Percentiles rank a stretch among this genome's conserved stretches.
These are phyloP conservation scores for Fusarium globosum DNA, from an alignment of 2,329 filamentous ascomycete genomes.

Conservation along the genomic window DNA sequence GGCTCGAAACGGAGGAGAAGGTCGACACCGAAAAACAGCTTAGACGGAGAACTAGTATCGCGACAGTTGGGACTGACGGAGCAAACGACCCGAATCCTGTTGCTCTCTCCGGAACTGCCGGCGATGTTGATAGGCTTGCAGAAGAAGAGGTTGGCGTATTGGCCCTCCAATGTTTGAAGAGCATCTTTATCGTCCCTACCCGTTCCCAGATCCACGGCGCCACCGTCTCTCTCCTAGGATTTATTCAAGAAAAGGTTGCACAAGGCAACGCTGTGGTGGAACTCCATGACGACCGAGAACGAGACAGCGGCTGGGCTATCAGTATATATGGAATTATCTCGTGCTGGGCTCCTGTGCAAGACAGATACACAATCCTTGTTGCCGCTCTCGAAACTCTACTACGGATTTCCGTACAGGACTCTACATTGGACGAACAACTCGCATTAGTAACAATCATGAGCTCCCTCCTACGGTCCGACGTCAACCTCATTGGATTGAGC, in stretches of 20 bases:
- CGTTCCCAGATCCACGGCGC: constrained; percentile 83
- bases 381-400: constrained; percentile 82
- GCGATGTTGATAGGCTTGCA: constrained; percentile 88
- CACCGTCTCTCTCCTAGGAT: constrained; percentile 78
- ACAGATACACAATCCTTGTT: constrained; percentile 90
- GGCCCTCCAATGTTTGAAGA: constrained; percentile 86
- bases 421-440: constrained; percentile 78
- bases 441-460: constrained; percentile 82
- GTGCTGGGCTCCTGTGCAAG: constrained; percentile 92
- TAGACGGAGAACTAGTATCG: constrained; percentile 79
- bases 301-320: constrained; percentile 79
- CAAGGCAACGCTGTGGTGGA: constrained; percentile 66
- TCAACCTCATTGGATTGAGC: constrained; percentile 94
- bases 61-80: constrained; percentile 75
- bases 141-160: constrained; percentile 89
- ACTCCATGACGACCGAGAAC: constrained; percentile 53
- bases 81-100: constrained; percentile 72
- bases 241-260: constrained; percentile 71
- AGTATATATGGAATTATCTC: constrained; percentile 83
- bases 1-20: constrained; percentile 75
- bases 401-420: constrained; percentile 74
- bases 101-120: constrained; percentile 81
- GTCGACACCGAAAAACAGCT: constrained; percentile 71
- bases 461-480: constrained; percentile 84
- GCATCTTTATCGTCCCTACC: constrained; percentile 86